These are phyloP conservation scores for Pelargonium exstipulatum DNA, from an alignment of 441 rosid genomes.

Conservation along the genomic window DNA sequence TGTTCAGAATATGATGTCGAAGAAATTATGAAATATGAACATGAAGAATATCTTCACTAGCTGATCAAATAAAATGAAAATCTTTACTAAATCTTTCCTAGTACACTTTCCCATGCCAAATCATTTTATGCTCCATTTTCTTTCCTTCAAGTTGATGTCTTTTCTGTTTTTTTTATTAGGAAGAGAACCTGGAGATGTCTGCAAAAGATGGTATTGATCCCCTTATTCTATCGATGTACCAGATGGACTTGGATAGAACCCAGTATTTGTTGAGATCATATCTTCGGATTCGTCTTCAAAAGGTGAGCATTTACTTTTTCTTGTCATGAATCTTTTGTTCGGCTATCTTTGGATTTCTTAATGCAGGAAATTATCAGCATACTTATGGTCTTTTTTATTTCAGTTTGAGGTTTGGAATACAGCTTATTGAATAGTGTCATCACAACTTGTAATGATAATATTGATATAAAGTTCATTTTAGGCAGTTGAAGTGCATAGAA, in stretches of 20 bases:
- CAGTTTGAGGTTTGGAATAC: no score
- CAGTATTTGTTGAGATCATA: constrained; percentile 79
- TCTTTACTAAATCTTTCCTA: not conserved
- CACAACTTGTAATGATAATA: not conserved
- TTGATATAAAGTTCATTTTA: not conserved
- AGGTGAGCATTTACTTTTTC: constrained; percentile 34
- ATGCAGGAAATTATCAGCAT: no score
- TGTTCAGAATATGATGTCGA: not conserved
- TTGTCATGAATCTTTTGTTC: not conserved
- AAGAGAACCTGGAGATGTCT: constrained; percentile 59
- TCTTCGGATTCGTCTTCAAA: constrained; percentile 73
- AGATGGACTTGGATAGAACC: constrained; percentile 75
- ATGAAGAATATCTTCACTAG: no score
- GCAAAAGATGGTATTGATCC: constrained; percentile 50
- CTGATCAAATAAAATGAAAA: no score
- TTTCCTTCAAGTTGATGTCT: not conserved
- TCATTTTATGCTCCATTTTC: not conserved
- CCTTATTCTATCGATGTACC: constrained; percentile 67
- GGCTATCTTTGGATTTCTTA: not conserved
- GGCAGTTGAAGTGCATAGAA: not conserved
- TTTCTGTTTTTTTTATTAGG: constrained; percentile 34
- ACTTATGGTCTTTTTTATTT: no score
- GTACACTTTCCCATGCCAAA: not conserved
- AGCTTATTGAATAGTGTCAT: not conserved
- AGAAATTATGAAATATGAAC: no score